Evolutionary conservation across 2,329 filamentous ascomycete species (phyloP).

Genomic region (Alternaria atra): DNA sequence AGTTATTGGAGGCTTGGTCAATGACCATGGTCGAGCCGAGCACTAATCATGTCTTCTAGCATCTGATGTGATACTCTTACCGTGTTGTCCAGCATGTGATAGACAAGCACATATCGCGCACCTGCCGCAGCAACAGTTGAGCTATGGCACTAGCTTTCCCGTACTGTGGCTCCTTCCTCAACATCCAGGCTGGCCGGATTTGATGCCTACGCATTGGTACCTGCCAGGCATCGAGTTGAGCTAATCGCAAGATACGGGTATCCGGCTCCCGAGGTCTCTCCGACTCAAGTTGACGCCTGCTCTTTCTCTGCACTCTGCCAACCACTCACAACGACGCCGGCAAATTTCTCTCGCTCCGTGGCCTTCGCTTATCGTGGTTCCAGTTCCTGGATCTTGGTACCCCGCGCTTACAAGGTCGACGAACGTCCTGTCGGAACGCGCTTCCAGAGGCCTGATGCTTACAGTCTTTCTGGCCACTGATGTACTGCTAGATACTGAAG

Average conservation of each 20-base stretch:
- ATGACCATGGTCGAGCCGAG: background rate
- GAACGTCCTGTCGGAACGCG: background rate
- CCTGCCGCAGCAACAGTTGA: background rate
- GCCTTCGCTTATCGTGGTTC: slow-evolving; percentile 13
- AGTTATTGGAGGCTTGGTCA: background rate
- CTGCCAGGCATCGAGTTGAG: background rate
- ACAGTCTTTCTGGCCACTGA: background rate
- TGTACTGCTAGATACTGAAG: background rate
- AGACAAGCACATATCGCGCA: background rate
- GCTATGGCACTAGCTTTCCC: background rate
- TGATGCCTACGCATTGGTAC: background rate
- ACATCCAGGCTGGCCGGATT: background rate
- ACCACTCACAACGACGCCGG: background rate
- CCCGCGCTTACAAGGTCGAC: slow-evolving; percentile 8
- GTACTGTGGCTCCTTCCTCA: background rate
- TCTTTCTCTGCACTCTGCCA: background rate
- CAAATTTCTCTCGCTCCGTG: background rate
- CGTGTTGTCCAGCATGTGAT: background rate
- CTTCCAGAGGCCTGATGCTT: slow-evolving; percentile 1
- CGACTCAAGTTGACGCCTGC: background rate
- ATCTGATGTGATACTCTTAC: background rate
- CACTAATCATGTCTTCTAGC: background rate
- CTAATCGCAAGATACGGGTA: slow-evolving; percentile 2
- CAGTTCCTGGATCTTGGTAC: slow-evolving; percentile 2
- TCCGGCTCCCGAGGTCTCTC: background rate